Conservation (phyloP, 2,329 filamentous ascomycete species). For the Purpureocillium takamizusanense region DNA sequence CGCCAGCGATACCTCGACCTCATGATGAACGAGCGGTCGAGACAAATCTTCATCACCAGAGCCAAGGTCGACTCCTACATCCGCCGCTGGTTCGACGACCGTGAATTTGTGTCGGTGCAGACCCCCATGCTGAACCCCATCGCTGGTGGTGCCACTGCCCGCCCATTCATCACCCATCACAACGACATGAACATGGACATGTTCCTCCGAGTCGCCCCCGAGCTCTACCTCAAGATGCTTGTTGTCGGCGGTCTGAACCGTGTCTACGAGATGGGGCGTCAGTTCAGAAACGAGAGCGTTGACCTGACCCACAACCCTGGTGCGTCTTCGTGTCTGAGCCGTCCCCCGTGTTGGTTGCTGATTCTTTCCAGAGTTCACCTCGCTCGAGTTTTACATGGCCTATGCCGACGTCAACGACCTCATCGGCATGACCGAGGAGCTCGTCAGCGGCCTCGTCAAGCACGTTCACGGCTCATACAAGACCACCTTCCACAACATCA, state of each 20-base stretch:
- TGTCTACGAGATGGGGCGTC: slow-evolving; percentile 91
- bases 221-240: slow-evolving; percentile 92
- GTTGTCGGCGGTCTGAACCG: slow-evolving; percentile 90
- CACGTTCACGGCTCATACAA: slow-evolving; percentile 75
- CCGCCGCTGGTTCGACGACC: slow-evolving; percentile 77
- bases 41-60: slow-evolving; percentile 75
- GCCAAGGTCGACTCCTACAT: slow-evolving; percentile 85
- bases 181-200: slow-evolving; percentile 94
- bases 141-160: slow-evolving; percentile 89
- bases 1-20: slow-evolving; percentile 91
- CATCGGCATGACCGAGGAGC: slow-evolving; percentile 74
- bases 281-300: slow-evolving; percentile 84
- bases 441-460: slow-evolving; percentile 85
- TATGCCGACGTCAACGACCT: slow-evolving; percentile 88
- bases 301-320: slow-evolving; percentile 72
- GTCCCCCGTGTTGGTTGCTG: not conserved
- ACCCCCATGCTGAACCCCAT: slow-evolving; percentile 97
- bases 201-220: slow-evolving; percentile 89
- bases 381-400: slow-evolving; percentile 93
- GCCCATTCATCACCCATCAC: slow-evolving; percentile 88
- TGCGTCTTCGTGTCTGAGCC: slow-evolving; percentile 6
- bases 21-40: slow-evolving; percentile 87
- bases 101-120: slow-evolving; percentile 88
- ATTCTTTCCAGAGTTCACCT: slow-evolving; percentile 70
- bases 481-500: slow-evolving; percentile 79